These are phyloP conservation scores for Sideroxylon spinosum DNA, from an alignment of 179 eudicot species.

Conservation along the genomic window DNA sequence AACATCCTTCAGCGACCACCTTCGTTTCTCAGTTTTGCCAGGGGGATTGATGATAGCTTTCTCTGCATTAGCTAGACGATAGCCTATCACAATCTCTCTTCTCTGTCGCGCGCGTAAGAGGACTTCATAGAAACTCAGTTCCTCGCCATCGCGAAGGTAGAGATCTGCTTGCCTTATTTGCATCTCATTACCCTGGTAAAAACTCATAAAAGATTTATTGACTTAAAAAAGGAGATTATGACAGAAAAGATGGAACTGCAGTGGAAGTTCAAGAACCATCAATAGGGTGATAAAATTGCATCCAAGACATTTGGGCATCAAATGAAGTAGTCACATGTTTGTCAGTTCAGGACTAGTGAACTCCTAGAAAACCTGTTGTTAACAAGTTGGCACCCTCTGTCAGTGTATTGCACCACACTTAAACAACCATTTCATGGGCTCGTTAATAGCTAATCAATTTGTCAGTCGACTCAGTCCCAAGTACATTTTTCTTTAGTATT, in stretches of 20 bases:
- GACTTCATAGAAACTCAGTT: slow-evolving; percentile 50
- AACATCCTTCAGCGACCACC: slow-evolving; percentile 45
- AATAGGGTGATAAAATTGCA: background rate
- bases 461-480: too few species aligned
- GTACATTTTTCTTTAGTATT: too few species aligned
- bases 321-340: background rate
- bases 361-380: background rate
- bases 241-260: background rate
- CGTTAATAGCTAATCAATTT: too few species aligned
- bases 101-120: slow-evolving; percentile 49
- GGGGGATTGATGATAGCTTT: slow-evolving; percentile 54
- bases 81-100: slow-evolving; percentile 49
- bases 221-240: background rate
- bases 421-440: background rate
- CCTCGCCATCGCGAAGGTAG: slow-evolving; percentile 43
- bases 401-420: background rate
- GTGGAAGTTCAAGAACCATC: background rate
- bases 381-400: background rate
- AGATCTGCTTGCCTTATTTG: slow-evolving; percentile 52
- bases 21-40: slow-evolving; percentile 32
- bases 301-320: background rate
- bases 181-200: slow-evolving; percentile 50
- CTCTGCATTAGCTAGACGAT: slow-evolving; percentile 39
- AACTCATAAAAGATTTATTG: background rate
- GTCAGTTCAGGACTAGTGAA: background rate